Base-by-base conservation (phyloP, 2,329 filamentous ascomycete species). In the Fusarium equiseti region DNA sequence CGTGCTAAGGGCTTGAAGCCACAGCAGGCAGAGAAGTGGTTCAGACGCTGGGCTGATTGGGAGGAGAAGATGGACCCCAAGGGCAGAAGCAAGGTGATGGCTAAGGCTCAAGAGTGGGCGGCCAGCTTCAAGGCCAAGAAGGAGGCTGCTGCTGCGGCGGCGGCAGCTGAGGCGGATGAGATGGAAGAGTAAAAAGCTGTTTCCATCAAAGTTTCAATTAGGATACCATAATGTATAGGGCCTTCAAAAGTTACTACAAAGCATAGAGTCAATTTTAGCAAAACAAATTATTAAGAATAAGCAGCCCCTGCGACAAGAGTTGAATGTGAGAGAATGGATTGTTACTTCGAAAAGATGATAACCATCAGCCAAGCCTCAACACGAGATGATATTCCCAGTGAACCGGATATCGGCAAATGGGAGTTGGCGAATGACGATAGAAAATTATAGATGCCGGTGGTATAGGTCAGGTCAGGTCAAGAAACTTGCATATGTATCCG, bases 31-130 rank as follows among this genome's bases (percentile, higher is more conserved):
- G 91, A 91, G 83, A 91, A 90, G 77, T 93, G 97, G 85, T 99
- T 98, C 83, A 93, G 93, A 83, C 88, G 92, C 73, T 99, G 96
- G 96, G 88, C 92, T 61, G 89, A 92, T 73, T 98, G 94, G 88
- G 96, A 99, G 84, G 90, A 91, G 81, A 87, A 87, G 79, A 82
- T 88, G 63, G 93, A 92, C 3, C 83, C 86, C 65, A 82, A 92
- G 86, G 88, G 87, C 71, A 86, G 88, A 71, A 91, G 92, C 74
- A 88, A 86, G 75, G 92, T 94, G 40, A 90, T 90, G 82, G 90
- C 87, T 27, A 86, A 90, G 79, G 92, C 92, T 43, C 87, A 87
- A 76, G 90, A 91, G 73, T 95, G 91, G 86, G 90, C 91, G 32
- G 89, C 86, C 53, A 76, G 81, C 50, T 83, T 80, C 71, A 84